Conservation (phyloP, 345 rosid genomes). For the Cardamine resedifolia region DNA sequence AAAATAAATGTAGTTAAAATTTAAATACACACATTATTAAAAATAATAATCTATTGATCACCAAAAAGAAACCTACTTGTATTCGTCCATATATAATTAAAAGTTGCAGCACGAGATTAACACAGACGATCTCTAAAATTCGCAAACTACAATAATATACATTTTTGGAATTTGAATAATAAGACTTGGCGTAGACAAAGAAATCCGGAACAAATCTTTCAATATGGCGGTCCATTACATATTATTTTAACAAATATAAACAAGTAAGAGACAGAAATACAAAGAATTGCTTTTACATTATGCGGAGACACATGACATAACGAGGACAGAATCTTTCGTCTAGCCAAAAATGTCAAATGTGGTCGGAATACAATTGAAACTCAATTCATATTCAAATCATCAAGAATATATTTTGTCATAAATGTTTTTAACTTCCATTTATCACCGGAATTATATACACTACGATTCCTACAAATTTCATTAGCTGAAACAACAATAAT, state of each 20-base stretch:
- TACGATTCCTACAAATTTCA: too few relatives aligned
- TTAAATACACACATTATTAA: background rate
- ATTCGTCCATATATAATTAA: background rate
- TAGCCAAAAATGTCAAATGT: slow-evolving; percentile 46
- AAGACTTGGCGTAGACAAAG: background rate
- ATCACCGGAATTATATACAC: background rate
- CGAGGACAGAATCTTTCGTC: slow-evolving; percentile 29
- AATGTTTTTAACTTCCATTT: background rate
- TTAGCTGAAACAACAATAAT: too few relatives aligned
- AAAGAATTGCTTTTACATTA: slow-evolving; percentile 23
- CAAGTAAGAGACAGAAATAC: background rate
- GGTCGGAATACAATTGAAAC: slow-evolving; percentile 82
- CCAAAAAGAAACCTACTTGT: background rate
- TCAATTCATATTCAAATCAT: slow-evolving; percentile 45
- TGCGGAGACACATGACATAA: slow-evolving; percentile 21
- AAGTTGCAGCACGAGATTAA: background rate
- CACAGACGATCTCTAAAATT: background rate
- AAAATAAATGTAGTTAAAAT: background rate
- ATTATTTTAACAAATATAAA: slow-evolving; percentile 2
- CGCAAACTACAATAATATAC: background rate
- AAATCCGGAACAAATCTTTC: background rate
- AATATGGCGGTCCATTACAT: slow-evolving; percentile 34
- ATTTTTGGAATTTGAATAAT: background rate
- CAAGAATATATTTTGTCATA: background rate
- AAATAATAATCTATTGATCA: background rate